Evolutionary conservation across 2,329 filamentous ascomycete species (phyloP).

Genomic region (Botryotinia convoluta): DNA sequence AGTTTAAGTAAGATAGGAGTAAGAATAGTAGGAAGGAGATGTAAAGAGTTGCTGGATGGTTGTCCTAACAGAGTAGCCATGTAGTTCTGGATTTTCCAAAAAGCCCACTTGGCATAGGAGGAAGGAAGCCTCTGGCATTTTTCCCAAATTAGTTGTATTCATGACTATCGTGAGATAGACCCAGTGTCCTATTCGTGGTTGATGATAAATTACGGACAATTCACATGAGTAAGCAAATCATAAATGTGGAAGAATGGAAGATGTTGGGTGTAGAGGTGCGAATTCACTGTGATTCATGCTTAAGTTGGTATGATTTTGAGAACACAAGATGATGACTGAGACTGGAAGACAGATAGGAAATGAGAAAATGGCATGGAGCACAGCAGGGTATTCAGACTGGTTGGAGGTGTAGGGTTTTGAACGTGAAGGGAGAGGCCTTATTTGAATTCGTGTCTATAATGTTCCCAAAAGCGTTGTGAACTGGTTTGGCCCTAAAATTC

Average conservation of each 20-base stretch:
- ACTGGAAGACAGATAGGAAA: not conserved
- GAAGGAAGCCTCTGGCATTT: not conserved
- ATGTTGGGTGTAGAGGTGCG: not conserved
- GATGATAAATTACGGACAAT: no score
- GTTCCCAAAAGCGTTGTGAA: not conserved
- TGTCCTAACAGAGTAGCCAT: not conserved
- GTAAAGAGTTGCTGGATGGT: not conserved
- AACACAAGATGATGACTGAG: not conserved
- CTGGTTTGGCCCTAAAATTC: not conserved
- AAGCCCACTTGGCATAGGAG: not conserved
- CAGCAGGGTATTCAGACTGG: not conserved
- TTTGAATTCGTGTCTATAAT: conserved; percentile 1
- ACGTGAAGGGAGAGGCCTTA: not conserved
- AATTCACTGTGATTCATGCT: not conserved
- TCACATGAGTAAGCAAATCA: not conserved
- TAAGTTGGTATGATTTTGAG: not conserved
- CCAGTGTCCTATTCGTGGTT: not conserved
- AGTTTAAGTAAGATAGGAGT: not conserved
- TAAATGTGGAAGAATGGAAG: not conserved
- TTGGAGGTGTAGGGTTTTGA: not conserved
- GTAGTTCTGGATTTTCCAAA: not conserved
- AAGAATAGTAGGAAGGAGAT: not conserved
- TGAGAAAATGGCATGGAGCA: not conserved
- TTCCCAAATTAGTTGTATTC: not conserved
- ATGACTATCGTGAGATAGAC: not conserved